Conservation (phyloP, 164 flowering plant genomes). For the Tetrastigma voinierianum region DNA sequence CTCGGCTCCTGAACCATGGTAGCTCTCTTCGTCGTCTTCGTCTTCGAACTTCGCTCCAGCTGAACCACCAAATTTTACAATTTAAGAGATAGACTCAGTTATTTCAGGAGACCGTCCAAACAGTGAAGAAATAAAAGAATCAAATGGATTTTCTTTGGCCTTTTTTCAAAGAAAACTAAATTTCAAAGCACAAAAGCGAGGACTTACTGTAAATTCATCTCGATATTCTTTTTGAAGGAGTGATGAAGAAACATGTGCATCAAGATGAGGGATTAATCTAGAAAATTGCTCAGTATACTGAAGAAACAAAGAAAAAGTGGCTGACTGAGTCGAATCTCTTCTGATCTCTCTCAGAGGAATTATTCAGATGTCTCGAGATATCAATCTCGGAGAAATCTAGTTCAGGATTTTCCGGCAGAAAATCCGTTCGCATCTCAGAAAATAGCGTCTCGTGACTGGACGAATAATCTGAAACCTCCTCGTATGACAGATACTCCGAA, state of each 20-base stretch:
- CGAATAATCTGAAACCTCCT: slow-evolving; percentile 33
- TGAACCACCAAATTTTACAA: slow-evolving; percentile 1
- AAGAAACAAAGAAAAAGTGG: slow-evolving; percentile 46
- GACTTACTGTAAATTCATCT: slow-evolving; percentile 37
- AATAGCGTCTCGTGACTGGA: slow-evolving; percentile 30
- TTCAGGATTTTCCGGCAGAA: slow-evolving; percentile 30
- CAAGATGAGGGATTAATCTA: slow-evolving; percentile 23
- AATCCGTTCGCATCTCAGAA: slow-evolving; percentile 41
- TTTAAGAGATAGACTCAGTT: neutral
- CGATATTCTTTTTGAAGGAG: slow-evolving; percentile 18
- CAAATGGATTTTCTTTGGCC: neutral
- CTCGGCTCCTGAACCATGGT: slow-evolving; percentile 62
- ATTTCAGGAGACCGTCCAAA: no score
- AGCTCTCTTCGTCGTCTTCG: slow-evolving; percentile 72
- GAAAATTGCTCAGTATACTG: slow-evolving; percentile 51
- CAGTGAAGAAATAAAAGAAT: neutral
- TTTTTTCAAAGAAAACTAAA: slow-evolving; percentile 1
- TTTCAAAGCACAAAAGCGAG: neutral
- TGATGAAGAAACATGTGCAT: slow-evolving; percentile 4
- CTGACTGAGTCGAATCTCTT: slow-evolving; percentile 42
- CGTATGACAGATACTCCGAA: slow-evolving; percentile 25
- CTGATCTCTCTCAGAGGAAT: slow-evolving; percentile 57
- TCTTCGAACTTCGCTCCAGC: slow-evolving; percentile 60
- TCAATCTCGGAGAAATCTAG: slow-evolving; percentile 41
- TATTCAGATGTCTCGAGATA: no score